phyloP scores from a whole-genome alignment of 768 basidiomycete species.

The Rhodosporidiobolus sp. region DNA sequence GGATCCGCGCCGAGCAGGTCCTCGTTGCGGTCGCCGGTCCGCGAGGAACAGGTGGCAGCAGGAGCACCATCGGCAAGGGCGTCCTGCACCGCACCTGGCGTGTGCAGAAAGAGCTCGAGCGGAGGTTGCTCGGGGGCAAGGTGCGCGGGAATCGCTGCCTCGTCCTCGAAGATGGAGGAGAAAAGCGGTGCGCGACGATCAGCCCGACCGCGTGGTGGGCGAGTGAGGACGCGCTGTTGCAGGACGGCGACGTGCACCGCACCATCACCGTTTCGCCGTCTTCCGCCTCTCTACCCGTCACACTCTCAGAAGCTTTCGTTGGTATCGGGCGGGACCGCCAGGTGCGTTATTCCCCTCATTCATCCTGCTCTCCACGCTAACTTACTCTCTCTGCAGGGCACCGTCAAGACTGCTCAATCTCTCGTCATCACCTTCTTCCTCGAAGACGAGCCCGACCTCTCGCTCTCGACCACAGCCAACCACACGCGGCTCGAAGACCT shows the following conservation, averaged over 20 bases:
- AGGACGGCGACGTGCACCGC: conserved; percentile 57
- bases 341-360: not conserved
- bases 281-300: conserved; percentile 62
- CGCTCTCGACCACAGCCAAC: conserved; percentile 54
- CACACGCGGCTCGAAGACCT: conserved; percentile 30
- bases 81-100: conserved; percentile 64
- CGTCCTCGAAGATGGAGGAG: conserved; percentile 43
- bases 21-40: conserved; percentile 61
- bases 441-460: conserved; percentile 56
- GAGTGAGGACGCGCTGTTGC: conserved; percentile 59
- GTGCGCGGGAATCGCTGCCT: conserved; percentile 40
- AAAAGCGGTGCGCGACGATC: conserved; percentile 60
- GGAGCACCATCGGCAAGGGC: conserved; percentile 58
- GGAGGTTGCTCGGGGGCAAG: conserved; percentile 45
- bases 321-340: conserved; percentile 57
- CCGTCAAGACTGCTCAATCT: conserved; percentile 57
- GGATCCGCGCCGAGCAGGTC: conserved; percentile 73
- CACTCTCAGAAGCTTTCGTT: conserved; percentile 72
- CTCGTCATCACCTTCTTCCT: conserved; percentile 81
- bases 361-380: not conserved
- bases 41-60: conserved; percentile 45
- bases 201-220: conserved; percentile 75
- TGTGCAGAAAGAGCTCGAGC: conserved; percentile 62
- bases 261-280: conserved; percentile 60
- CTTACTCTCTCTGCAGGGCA: conserved; percentile 47